Percentiles rank a stretch among this genome's conserved stretches.
Evolutionary conservation across 2,329 filamentous ascomycete species (phyloP).

Genomic region (Arachnomyces sp.): DNA sequence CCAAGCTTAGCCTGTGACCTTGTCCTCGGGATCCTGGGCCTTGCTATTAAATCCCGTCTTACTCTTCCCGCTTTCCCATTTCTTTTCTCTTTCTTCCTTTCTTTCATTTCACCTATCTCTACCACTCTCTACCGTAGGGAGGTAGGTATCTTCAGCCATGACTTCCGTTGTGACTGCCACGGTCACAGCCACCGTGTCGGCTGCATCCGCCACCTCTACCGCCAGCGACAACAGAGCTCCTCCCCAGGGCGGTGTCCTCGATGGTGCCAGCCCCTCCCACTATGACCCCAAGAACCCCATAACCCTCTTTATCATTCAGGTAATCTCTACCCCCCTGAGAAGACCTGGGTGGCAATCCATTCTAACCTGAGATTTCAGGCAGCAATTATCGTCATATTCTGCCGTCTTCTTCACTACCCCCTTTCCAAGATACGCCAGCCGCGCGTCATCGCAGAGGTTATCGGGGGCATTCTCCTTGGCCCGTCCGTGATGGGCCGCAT

Average conservation of each 20-base stretch:
- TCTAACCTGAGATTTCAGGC: conserved; percentile 39
- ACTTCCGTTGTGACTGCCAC: conserved; percentile 4
- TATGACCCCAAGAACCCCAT: conserved; percentile 66
- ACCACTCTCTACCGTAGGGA: too few relatives aligned
- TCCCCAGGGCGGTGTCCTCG: conserved; percentile 61
- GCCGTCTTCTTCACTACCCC: conserved; percentile 65
- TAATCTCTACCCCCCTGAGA: conserved; percentile 20
- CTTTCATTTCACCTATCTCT: too few relatives aligned
- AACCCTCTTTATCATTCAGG: conserved; percentile 67
- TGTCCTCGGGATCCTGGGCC: too few relatives aligned
- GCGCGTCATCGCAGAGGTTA: conserved; percentile 74
- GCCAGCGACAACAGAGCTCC: conserved; percentile 29
- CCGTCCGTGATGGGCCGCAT: conserved; percentile 84
- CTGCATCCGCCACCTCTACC: conserved; percentile 9
- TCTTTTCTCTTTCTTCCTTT: too few relatives aligned
- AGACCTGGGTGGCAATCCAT: background rate
- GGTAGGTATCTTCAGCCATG: conserved; percentile 4
- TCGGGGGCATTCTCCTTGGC: conserved; percentile 75
- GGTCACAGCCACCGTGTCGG: conserved; percentile 3
- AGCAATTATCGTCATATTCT: conserved; percentile 65
- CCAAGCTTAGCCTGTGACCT: too few relatives aligned
- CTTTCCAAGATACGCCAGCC: conserved; percentile 70
- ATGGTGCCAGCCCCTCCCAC: conserved; percentile 58
- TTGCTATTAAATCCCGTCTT: too few relatives aligned
- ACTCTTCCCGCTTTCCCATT: too few relatives aligned